A percentile compares a stretch with the other conserved stretches of the same genome.
Conservation (phyloP, 306 rosid genomes). For the Carpinus viminea region DNA sequence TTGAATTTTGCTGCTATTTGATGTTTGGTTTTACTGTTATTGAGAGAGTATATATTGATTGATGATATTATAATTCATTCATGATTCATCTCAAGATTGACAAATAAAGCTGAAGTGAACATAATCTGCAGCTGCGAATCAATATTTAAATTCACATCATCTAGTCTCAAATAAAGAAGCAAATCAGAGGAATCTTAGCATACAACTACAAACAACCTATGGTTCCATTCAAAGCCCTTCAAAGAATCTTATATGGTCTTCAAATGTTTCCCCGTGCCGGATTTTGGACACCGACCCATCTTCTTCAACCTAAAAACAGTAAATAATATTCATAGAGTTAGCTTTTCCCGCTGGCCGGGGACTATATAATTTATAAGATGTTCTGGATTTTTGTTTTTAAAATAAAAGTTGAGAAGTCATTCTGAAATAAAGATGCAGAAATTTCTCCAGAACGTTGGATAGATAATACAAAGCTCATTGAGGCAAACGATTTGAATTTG, state of each 20-base stretch:
- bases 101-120: neutral
- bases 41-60: too few relatives aligned
- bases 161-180: constrained; percentile 9
- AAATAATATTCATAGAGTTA: neutral
- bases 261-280: constrained; percentile 81
- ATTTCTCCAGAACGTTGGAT: neutral
- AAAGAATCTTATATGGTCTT: constrained; percentile 75
- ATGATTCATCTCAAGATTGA: neutral
- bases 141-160: neutral
- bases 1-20: too few relatives aligned
- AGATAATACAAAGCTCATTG: neutral
- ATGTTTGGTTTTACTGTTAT: too few relatives aligned
- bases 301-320: constrained; percentile 60
- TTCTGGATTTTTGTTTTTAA: neutral
- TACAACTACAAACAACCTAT: neutral
- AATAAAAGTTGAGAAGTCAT: too few relatives aligned
- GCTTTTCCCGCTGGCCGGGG: too few relatives aligned
- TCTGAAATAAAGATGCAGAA: neutral
- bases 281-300: constrained; percentile 86
- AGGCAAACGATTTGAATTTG: neutral
- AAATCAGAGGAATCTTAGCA: neutral
- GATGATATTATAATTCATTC: neutral
- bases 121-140: neutral
- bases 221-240: constrained; percentile 62
- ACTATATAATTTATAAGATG: neutral